Conservation (phyloP, 352 stramenopile genomes). For the Pythium phragmiticola region DNA sequence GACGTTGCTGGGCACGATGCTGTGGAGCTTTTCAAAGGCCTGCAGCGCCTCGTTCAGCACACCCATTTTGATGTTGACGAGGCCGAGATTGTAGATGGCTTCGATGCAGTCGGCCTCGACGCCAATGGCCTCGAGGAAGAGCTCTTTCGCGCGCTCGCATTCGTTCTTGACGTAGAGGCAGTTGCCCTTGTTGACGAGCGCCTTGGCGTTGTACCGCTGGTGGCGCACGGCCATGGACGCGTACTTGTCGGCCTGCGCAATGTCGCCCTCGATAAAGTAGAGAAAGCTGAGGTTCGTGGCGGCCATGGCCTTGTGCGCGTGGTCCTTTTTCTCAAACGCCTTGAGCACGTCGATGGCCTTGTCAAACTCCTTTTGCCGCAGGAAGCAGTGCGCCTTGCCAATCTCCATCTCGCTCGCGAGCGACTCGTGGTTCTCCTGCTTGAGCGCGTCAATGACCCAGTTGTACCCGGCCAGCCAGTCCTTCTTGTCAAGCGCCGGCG, state of each 20-base stretch:
- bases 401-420: slow-evolving; percentile 93
- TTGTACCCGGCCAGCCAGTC: slow-evolving; percentile 92
- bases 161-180: slow-evolving; percentile 94
- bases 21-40: slow-evolving; percentile 97
- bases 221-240: slow-evolving; percentile 89
- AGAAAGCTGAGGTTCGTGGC: slow-evolving; percentile 96
- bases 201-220: slow-evolving; percentile 95
- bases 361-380: slow-evolving; percentile 94
- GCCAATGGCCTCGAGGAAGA: slow-evolving; percentile 94
- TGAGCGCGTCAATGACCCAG: slow-evolving; percentile 93
- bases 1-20: slow-evolving; percentile 90
- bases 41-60: slow-evolving; percentile 90
- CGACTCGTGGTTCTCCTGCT: slow-evolving; percentile 86
- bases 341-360: slow-evolving; percentile 94
- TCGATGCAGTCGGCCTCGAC: slow-evolving; percentile 95
- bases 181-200: slow-evolving; percentile 97
- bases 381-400: slow-evolving; percentile 84
- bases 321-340: slow-evolving; percentile 95
- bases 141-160: slow-evolving; percentile 91
- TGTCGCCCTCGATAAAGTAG: slow-evolving; percentile 95
- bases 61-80: slow-evolving; percentile 88
- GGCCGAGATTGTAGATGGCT: slow-evolving; percentile 96
- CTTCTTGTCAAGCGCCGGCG: slow-evolving; percentile 90
- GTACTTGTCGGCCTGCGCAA: slow-evolving; percentile 91
- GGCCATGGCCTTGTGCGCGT: slow-evolving; percentile 90